Evolutionary conservation across 2,329 filamentous ascomycete species (phyloP), one percentile per base, ranked within the genome.

Genomic region (Ilyonectria robusta): DNA sequence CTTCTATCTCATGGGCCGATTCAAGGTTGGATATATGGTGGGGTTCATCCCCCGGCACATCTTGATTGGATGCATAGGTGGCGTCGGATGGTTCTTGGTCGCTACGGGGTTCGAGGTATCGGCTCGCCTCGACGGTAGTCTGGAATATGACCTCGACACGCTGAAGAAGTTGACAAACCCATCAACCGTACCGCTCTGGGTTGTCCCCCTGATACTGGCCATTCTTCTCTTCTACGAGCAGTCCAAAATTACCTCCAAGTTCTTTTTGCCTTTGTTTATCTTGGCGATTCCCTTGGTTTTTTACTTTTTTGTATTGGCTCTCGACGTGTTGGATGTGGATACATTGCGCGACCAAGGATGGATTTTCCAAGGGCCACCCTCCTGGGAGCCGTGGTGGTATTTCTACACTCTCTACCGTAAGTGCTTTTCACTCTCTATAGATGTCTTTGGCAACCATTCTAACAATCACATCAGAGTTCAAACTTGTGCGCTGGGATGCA

Each of bases 11-110:
- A 95, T 99, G 85, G 96, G 96, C 59, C 88, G 88, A 42, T 97
- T 95, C 82, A 91, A 90, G 75, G 89, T 98, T 60, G 96, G 96
- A 35, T 97, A 95, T 69, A 89, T 99, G 68, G 94, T 98, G 68
- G 96, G 95, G 66, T 99, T 99, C 83, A 98, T 99, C 74, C 96
- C 96, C 6, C 90, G 96, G 51, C 95, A 97, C 75, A 99, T 99
- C 73, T 84, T 99, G 35, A 97, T 98, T 69, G 96, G 96, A 60
- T 99, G 96, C 77, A 98, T 99, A 72, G 11, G 21, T 23, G 21
- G 21, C 21, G 21, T 23, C 21, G 21, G 21, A 23, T 23, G 21
- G 21, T 99, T 99, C 81, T 86, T 99, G 21, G 85, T 98, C 58
- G 90, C 93, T 58, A 99, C 96, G 7, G 96, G 94, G 26, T 89